Conservation (phyloP, 208 protist species). For the Willaertia magna region DNA sequence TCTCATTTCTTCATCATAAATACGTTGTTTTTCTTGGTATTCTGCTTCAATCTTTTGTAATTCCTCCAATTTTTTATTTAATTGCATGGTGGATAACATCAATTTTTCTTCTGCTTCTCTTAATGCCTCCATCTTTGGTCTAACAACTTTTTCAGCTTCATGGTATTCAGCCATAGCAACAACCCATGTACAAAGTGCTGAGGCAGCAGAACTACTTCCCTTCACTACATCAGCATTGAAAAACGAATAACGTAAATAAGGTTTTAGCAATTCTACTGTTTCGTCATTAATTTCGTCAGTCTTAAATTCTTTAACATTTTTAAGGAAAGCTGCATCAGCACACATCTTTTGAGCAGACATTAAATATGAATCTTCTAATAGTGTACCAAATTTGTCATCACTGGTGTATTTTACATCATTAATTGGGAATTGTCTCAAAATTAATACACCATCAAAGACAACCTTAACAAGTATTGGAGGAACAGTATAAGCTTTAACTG, state of each 20-base stretch:
- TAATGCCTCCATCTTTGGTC: conserved; percentile 82
- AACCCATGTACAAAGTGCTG: conserved; percentile 83
- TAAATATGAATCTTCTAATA: conserved; percentile 7
- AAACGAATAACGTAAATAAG: conserved; percentile 85
- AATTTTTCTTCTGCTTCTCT: conserved; percentile 70
- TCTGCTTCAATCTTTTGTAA: conserved; percentile 77
- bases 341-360: not conserved
- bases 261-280: conserved; percentile 89
- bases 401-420: conserved; percentile 22
- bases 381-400: not conserved
- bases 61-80: conserved; percentile 83
- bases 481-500: conserved; percentile 80
- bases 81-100: conserved; percentile 75
- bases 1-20: conserved; percentile 75
- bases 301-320: conserved; percentile 60
- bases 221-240: conserved; percentile 64
- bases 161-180: conserved; percentile 91
- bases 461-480: conserved; percentile 88
- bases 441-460: conserved; percentile 92
- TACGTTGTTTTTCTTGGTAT: conserved; percentile 73
- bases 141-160: conserved; percentile 85
- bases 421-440: conserved; percentile 66
- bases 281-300: conserved; percentile 95
- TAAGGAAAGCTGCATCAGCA: conserved; percentile 12
- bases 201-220: conserved; percentile 11